Evolutionary conservation across 176 grass and related monocot genomes (phyloP), one percentile per base, ranked within the genome.

Genomic region (Ensete glaucum): DNA sequence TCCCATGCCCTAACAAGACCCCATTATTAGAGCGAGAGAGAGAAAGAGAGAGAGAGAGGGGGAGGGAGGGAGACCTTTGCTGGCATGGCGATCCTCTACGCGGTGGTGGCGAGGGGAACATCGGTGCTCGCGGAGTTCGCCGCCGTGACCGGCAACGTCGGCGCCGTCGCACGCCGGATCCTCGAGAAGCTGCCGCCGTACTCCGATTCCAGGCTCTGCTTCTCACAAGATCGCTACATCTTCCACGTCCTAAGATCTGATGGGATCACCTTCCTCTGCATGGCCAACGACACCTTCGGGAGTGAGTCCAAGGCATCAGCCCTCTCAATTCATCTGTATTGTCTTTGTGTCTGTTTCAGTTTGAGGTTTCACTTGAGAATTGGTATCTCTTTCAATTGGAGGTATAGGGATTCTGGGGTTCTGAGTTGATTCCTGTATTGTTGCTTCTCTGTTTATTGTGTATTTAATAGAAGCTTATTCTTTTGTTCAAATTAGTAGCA

Each of bases 141-240:
- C 27, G 93, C 93, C 56, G 84, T 90, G 11, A 85, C 88, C 1
- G 94, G 94, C 23, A 97, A 97, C 88, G 87, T 88, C 68, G 90
- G 90, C 72, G 85, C 90, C 21, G 85, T 98, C 19, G 79, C 94
- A 50, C 90, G 88, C 63, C 88, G 94, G 74, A 87, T 98, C 78
- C 88, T 98, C 0, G 94, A 93, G 88, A 93, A 89, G 81, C 88
- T 93, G 19, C 88, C 84, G 9, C 50, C 86, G 22, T 84, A 87
- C 24, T 75, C 90, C 34, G 94, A 91, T 43, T 73, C 88, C 8
- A 85, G 88, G 67, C 84, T 98, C 27, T 98, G 94, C 85, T 89
- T 91, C 86, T 89, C 94, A n/a, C 90, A 98, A 88, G 94, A 98
- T 75, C 90, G 85, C 19, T 98, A 89, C 90, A 93, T 93, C 80